These are phyloP conservation scores for Sclerotinia nivalis DNA, from an alignment of 2,329 filamentous ascomycete species.

Conservation along the genomic window DNA sequence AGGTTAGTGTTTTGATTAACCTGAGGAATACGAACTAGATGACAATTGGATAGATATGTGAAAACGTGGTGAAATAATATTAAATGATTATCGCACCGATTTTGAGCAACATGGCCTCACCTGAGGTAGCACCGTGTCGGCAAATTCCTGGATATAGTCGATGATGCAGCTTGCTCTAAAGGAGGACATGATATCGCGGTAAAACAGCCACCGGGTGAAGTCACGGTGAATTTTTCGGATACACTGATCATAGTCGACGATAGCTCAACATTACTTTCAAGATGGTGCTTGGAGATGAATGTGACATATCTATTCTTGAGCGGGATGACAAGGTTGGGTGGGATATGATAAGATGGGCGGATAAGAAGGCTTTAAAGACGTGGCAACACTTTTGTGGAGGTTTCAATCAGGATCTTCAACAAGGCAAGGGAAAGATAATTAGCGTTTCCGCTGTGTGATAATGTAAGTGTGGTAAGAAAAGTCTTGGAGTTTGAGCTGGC, in stretches of 20 bases:
- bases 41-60: not conserved
- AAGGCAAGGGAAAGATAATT: not conserved
- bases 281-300: not conserved
- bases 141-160: not conserved
- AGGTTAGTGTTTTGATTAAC: conserved; percentile 2
- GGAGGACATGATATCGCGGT: not conserved
- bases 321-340: conserved; percentile 1
- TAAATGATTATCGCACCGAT: not conserved
- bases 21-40: not conserved
- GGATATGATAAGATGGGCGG: not conserved
- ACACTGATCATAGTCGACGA: not conserved
- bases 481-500: conserved; percentile 8
- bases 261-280: not conserved
- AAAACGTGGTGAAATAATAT: not conserved
- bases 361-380: conserved; percentile 5
- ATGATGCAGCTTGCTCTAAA: conserved; percentile 10
- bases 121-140: not conserved
- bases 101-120: not conserved
- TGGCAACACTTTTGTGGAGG: conserved; percentile 9
- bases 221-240: conserved; percentile 13
- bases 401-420: not conserved
- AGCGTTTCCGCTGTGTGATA: not conserved
- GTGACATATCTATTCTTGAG: not conserved
- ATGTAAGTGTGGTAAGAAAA: not conserved
- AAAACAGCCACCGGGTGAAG: not conserved